Base-by-base conservation (phyloP, 208 protist genomes). In the Trypanosoma conorhini region DNA sequence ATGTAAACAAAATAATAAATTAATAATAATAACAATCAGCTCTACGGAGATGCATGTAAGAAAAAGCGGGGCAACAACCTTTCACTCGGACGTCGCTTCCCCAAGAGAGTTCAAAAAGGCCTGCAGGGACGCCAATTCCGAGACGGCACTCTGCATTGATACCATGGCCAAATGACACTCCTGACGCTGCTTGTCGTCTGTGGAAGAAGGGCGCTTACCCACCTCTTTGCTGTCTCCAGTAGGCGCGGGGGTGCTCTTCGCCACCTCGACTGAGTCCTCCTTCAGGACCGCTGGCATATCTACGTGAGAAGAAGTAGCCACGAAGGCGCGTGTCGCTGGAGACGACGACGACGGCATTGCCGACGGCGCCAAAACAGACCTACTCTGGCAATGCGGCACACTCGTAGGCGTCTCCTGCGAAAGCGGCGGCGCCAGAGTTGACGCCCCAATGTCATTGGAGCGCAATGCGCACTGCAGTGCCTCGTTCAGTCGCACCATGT, bases 401-500 rank as follows among this genome's bases (percentile, higher is more conserved):
- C 24, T 26, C 12, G 35, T 28, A 58, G 22, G 12, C 13, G 33
- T 24, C 19, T 59, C n/a, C 24, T 42, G 5, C 10, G 7, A 42
- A 31, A 0, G 19, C 46, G 33, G 19, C 46, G 33, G 12, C 17
- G 8, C 17, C 10, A 22, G 50, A 21, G 19, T 21, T 26, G 48
- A 31, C 13, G 3, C 48, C 8, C 48, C 24, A 2, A 19, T 13
- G n/a, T 50, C 54, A 22, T 51, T 40, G 0, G 64, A 69, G 30
- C n/a, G 64, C 24, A 69, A 38, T 10, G 64, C 54, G 22, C 13
- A 35, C 24, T 69, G 64, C n/a, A 62, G 22, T 33, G 33, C 24
- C 50, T 60, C 33, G 24, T 58, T 69, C 7, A 61, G 28, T 31
- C n/a, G n/a, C 38, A 72, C 26, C 54, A 65, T 65, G 10, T 57